phyloP scores from a whole-genome alignment of 345 rosid species.

The Hibiscus trionum region DNA sequence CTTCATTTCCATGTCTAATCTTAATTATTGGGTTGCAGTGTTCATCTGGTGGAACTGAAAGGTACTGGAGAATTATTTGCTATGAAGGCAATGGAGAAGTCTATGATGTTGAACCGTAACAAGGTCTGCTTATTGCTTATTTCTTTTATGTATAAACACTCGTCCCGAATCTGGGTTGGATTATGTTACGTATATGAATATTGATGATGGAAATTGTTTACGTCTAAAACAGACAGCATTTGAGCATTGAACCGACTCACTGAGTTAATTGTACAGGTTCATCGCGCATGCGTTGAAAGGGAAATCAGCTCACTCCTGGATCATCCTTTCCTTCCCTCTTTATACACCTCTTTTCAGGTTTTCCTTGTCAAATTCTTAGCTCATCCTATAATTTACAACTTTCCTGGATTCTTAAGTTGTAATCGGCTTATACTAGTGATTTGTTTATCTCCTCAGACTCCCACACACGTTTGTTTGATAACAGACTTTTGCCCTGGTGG shows the following conservation, averaged over 20 bases:
- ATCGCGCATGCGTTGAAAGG: conserved; percentile 89
- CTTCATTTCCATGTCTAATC: not conserved
- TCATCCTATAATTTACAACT: not conserved
- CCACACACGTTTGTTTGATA: conserved; percentile 88
- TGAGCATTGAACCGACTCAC: not conserved
- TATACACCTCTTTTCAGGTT: conserved; percentile 91
- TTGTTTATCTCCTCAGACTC: conserved; percentile 50
- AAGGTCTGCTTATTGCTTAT: conserved; percentile 41
- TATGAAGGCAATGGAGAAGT: conserved; percentile 98
- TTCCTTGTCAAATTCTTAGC: not conserved
- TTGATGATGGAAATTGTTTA: not conserved
- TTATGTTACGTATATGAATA: not conserved
- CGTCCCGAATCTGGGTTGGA: not conserved
- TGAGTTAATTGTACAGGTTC: conserved; percentile 44
- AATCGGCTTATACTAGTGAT: conserved; percentile 1
- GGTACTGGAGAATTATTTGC: conserved; percentile 71
- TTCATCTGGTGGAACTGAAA: conserved; percentile 84
- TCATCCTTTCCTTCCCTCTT: conserved; percentile 93
- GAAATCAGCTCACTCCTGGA: conserved; percentile 82
- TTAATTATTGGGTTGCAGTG: conserved; percentile 31
- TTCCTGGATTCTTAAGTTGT: not conserved
- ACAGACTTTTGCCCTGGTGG: conserved; percentile 97
- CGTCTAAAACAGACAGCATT: not conserved
- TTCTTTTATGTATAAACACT: not conserved
- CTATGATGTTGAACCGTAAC: conserved; percentile 77